These are phyloP conservation scores for Cercospora janseana DNA, from an alignment of 2,329 filamentous ascomycete species.

Conservation along the genomic window DNA sequence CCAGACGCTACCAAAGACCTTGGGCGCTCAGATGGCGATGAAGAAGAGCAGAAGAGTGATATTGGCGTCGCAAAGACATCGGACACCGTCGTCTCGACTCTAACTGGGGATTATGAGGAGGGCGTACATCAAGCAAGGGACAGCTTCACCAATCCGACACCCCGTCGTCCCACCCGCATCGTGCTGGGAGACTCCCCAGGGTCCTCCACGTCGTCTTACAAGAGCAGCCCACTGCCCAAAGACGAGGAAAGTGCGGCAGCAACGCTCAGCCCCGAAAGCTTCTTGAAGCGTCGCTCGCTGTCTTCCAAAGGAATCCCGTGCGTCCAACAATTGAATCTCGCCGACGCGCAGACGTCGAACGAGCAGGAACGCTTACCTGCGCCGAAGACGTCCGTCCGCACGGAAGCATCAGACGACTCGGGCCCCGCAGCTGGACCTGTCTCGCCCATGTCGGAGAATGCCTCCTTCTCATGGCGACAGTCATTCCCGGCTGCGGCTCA, in stretches of 20 bases:
- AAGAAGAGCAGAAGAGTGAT: slow-evolving; percentile 11
- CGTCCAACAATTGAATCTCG: slow-evolving; percentile 4
- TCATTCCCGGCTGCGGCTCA: slow-evolving; percentile 22
- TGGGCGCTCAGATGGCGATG: slow-evolving; percentile 4
- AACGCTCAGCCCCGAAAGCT: slow-evolving; percentile 10
- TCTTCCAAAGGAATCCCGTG: slow-evolving; percentile 9
- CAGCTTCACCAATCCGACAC: slow-evolving; percentile 20
- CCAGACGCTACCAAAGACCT: not conserved
- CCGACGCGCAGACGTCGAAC: slow-evolving; percentile 8
- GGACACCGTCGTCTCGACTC: slow-evolving; percentile 30
- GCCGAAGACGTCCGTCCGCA: slow-evolving; percentile 12
- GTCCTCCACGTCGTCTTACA: slow-evolving; percentile 7
- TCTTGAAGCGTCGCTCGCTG: slow-evolving; percentile 16
- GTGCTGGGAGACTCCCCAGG: slow-evolving; percentile 23
- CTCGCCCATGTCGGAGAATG: slow-evolving; percentile 18
- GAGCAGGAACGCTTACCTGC: slow-evolving; percentile 9
- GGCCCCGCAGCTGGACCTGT: not conserved
- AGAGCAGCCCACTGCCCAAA: slow-evolving; percentile 7
- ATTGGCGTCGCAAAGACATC: slow-evolving; percentile 48
- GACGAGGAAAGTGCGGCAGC: slow-evolving; percentile 4
- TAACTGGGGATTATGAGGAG: slow-evolving; percentile 15
- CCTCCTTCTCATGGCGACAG: slow-evolving; percentile 23
- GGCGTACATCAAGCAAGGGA: slow-evolving; percentile 23
- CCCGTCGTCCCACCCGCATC: slow-evolving; percentile 20
- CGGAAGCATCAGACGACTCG: slow-evolving; percentile 2